A percentile compares a stretch with the other conserved stretches of the same genome.
Evolutionary conservation across 1,139 yeast genomes (phyloP).

Genomic region (Arxiozyma telluris): DNA sequence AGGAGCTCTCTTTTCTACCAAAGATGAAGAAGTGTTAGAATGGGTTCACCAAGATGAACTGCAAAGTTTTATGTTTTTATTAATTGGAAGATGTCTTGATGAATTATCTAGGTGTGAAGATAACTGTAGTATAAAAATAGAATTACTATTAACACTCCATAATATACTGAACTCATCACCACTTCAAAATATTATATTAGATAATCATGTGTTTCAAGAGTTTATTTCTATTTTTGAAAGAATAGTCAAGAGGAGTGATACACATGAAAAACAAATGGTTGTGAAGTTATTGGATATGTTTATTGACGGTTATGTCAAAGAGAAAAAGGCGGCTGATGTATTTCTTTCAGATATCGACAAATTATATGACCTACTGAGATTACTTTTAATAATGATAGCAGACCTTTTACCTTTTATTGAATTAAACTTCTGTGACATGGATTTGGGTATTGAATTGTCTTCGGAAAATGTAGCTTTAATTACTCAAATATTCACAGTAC

Average conservation of each 20-base stretch:
- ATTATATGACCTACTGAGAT: slow-evolving; percentile 67
- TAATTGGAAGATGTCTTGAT: slow-evolving; percentile 80
- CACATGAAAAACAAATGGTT: slow-evolving; percentile 44
- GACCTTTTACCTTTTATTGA: slow-evolving; percentile 53
- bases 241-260: slow-evolving; percentile 51
- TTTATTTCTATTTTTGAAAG: slow-evolving; percentile 70
- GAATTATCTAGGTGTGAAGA: slow-evolving; percentile 40
- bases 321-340: slow-evolving; percentile 28
- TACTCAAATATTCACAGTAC: slow-evolving; percentile 44
- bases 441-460: slow-evolving; percentile 14
- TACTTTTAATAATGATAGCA: slow-evolving; percentile 59
- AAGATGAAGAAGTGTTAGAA: slow-evolving; percentile 37
- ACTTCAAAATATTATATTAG: slow-evolving; percentile 52
- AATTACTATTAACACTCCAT: slow-evolving; percentile 46
- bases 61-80: slow-evolving; percentile 66
- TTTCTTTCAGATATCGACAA: slow-evolving; percentile 58
- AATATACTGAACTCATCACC: slow-evolving; percentile 50
- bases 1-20: slow-evolving; percentile 52
- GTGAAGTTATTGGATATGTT: slow-evolving; percentile 50
- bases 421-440: slow-evolving; percentile 31
- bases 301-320: slow-evolving; percentile 29
- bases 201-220: slow-evolving; percentile 67
- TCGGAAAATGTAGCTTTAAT: slow-evolving; percentile 37
- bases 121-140: slow-evolving; percentile 26
- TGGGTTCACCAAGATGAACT: slow-evolving; percentile 43